phyloP scores from a whole-genome alignment of 2,329 filamentous ascomycete genomes.

The Colletotrichum sansevieriae region DNA sequence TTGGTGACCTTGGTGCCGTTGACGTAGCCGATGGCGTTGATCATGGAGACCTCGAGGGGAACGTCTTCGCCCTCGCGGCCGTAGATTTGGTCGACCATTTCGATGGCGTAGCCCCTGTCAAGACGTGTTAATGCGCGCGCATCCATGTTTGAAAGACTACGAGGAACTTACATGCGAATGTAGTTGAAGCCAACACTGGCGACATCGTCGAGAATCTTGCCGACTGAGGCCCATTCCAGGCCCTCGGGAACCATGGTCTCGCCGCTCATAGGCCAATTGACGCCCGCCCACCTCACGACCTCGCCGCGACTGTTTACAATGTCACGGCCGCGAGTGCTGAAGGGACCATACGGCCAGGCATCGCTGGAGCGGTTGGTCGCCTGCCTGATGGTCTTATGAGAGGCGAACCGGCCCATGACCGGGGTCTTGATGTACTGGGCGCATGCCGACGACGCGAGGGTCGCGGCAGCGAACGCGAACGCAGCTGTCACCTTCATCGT shows the following conservation, averaged over 20 bases:
- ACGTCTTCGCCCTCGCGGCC: conserved; percentile 55
- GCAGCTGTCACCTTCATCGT: conserved; percentile 27
- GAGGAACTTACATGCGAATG: conserved; percentile 56
- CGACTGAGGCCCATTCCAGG: conserved; percentile 65
- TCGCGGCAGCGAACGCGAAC: conserved; percentile 29
- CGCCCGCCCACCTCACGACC: conserved; percentile 58
- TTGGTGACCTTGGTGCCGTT: conserved; percentile 62
- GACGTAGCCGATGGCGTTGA: conserved; percentile 55
- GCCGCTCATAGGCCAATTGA: conserved; percentile 66
- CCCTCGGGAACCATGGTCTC: conserved; percentile 71
- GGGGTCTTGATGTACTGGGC: conserved; percentile 34
- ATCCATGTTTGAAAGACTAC: too few species aligned
- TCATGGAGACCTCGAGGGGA: conserved; percentile 55
- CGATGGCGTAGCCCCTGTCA: conserved; percentile 63
- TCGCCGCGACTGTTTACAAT: conserved; percentile 53
- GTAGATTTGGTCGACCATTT: conserved; percentile 67
- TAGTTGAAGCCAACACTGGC: conserved; percentile 67
- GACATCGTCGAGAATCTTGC: conserved; percentile 61
- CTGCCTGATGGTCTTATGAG: conserved; percentile 16
- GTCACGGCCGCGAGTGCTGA: conserved; percentile 53
- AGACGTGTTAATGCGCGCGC: neutral
- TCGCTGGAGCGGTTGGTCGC: conserved; percentile 27
- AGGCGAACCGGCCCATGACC: conserved; percentile 14
- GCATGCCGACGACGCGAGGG: conserved; percentile 32
- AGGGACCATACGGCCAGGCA: conserved; percentile 52